Evolutionary conservation across 352 stramenopile genomes (phyloP).

Genomic region (Phytopythium sindhum): DNA sequence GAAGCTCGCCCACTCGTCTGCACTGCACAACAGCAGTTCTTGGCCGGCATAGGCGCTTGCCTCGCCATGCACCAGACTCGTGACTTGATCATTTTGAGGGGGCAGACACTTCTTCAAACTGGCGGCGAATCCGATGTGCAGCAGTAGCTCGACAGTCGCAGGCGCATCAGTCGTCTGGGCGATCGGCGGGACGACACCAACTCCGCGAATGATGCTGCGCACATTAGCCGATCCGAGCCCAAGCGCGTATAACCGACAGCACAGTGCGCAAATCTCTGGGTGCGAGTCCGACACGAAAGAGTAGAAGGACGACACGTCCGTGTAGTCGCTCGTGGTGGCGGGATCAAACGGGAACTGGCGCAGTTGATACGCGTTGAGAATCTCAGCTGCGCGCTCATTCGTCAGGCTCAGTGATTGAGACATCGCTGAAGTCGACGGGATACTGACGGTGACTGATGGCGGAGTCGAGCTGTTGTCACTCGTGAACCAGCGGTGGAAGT

Average conservation of each 20-base stretch:
- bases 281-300: conserved; percentile 80
- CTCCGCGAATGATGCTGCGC: conserved; percentile 47
- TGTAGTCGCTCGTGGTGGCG: conserved; percentile 69
- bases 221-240: conserved; percentile 55
- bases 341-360: conserved; percentile 73
- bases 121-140: conserved; percentile 70
- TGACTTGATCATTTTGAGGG: neutral
- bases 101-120: conserved; percentile 32
- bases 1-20: conserved; percentile 54
- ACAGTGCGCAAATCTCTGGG: conserved; percentile 75
- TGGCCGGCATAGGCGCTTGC: conserved; percentile 13
- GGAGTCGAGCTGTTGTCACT: conserved; percentile 6
- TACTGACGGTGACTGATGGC: neutral
- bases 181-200: conserved; percentile 56
- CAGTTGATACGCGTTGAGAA: conserved; percentile 59
- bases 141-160: conserved; percentile 47
- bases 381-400: conserved; percentile 34
- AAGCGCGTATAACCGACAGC: conserved; percentile 71
- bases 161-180: conserved; percentile 47
- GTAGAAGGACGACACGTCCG: conserved; percentile 83
- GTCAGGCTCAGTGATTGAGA: conserved; percentile 24
- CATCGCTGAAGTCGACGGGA: neutral
- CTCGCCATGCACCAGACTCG: conserved; percentile 3
- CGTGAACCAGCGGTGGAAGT: conserved; percentile 66
- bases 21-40: conserved; percentile 52